Base-by-base conservation (phyloP, 2,329 filamentous ascomycete species). In the Stachybotrys echinatus region DNA sequence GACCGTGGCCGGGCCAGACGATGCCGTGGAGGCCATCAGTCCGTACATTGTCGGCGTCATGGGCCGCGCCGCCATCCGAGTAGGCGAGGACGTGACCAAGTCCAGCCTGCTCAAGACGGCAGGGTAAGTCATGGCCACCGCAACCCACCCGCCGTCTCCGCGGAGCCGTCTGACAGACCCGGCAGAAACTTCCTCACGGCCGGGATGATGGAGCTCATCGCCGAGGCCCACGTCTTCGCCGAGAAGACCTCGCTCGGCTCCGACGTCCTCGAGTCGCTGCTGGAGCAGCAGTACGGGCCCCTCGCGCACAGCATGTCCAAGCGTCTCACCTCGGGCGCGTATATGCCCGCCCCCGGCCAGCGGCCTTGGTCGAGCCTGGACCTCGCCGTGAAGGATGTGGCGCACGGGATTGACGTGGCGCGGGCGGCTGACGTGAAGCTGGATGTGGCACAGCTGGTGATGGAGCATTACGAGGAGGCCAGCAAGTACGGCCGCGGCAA, bases 371-470 rank as follows among this genome's bases (percentile, higher is more conserved):
- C 74, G 1, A 75, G 74, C 37, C 51, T 80, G 3, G 68, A 71
- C 20, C 60, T 80, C 4, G 77, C 74, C 0, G 65, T 80, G 7
- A 79, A 80, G 51, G 77, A 80, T 54, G 75, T 79, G 0, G 68
- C 71, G 0, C 73, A 78, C 55, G 76, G 74, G 0, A 67, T 79
- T 12, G 60, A 61, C 6, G 66, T 70, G 23, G 77, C 75, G 2
- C 61, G 63, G 45, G 63, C 67, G 2, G 61, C 60, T 0, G 74
- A 73, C 0, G 55, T 70, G 20, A 64, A 54, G 18, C 53, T 79
- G 17, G 61, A 68, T 43, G 65, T 75, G 19, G 74, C 65, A 0
- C 69, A 76, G 48, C 57, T 74, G 21, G 73, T 68, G 5, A 55
- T 78, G 23, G 62, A 60, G 17, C 70, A 76, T 52, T 57, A 79